phyloP scores from a whole-genome alignment of 768 basidiomycete species.

The Cystofilobasidium capitatum region DNA sequence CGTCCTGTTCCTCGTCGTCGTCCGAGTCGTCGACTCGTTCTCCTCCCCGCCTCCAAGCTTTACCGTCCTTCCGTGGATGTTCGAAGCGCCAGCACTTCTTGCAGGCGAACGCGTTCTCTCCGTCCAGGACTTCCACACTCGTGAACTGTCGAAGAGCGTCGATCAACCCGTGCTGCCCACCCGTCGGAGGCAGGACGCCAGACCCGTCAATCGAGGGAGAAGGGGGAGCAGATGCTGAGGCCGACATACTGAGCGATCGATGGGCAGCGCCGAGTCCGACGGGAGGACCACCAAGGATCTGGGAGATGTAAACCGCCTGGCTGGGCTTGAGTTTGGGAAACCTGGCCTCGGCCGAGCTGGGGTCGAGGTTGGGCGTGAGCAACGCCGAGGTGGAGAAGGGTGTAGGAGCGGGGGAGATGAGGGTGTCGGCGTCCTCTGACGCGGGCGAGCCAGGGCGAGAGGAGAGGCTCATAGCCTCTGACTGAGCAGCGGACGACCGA shows the following conservation, averaged over 20 bases:
- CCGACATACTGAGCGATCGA: neutral
- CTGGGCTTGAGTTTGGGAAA: slow-evolving; percentile 29
- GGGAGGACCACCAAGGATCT: slow-evolving; percentile 35
- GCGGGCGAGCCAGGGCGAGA: slow-evolving; percentile 11
- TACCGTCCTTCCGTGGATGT: slow-evolving; percentile 40
- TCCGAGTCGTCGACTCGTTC: slow-evolving; percentile 31
- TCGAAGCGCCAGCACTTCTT: slow-evolving; percentile 83
- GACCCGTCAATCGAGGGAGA: slow-evolving; percentile 12
- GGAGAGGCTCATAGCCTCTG: slow-evolving; percentile 1
- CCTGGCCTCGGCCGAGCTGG: neutral
- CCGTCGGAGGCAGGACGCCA: too few relatives aligned
- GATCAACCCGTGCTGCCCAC: slow-evolving; percentile 37
- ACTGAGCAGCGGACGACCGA: slow-evolving; percentile 17
- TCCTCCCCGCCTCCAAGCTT: slow-evolving; percentile 32
- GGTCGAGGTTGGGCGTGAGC: neutral
- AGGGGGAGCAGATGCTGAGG: neutral
- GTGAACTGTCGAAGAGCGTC: slow-evolving; percentile 83
- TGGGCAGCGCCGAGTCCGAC: neutral
- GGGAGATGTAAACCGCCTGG: slow-evolving; percentile 40
- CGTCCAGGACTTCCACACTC: slow-evolving; percentile 82
- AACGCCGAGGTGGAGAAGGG: neutral
- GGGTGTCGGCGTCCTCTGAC: slow-evolving; percentile 10
- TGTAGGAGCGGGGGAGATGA: neutral
- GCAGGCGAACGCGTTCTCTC: slow-evolving; percentile 90
- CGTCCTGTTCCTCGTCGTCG: slow-evolving; percentile 26